Conservation (phyloP, 768 basidiomycete genomes). For the Boletus pseudopeckii region DNA sequence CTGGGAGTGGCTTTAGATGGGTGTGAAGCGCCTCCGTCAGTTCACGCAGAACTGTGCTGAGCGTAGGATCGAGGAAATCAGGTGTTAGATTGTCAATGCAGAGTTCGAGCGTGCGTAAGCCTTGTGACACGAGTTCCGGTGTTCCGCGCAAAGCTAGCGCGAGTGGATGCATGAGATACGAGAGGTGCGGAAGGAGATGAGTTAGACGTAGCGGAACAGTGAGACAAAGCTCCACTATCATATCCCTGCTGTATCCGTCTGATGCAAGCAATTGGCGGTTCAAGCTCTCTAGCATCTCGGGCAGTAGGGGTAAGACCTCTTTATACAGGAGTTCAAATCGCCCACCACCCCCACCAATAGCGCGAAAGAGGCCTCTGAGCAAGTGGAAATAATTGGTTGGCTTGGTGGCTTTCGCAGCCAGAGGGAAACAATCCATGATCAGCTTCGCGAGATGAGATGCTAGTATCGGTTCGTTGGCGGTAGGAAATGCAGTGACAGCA, state of each 20-base stretch:
- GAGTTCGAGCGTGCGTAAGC: constrained; percentile 93
- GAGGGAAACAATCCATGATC: constrained; percentile 94
- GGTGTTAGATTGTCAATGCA: constrained; percentile 98
- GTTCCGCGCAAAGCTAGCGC: constrained; percentile 86
- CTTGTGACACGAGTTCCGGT: constrained; percentile 90
- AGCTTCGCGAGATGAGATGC: constrained; percentile 89
- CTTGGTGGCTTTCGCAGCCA: constrained; percentile 87
- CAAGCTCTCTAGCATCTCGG: constrained; percentile 94
- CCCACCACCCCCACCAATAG: constrained; percentile 88
- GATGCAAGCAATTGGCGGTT: constrained; percentile 87
- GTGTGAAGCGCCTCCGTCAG: constrained; percentile 93
- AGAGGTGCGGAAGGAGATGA: constrained; percentile 91
- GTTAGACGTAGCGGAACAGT: constrained; percentile 95
- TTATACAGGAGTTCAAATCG: constrained; percentile 93
- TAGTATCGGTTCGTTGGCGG: constrained; percentile 85
- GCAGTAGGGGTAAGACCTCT: constrained; percentile 91
- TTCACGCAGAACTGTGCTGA: constrained; percentile 88
- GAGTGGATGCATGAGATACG: constrained; percentile 94
- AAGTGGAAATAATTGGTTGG: constrained; percentile 92
- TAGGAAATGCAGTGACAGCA: constrained; percentile 73
- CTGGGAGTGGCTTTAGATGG: constrained; percentile 86
- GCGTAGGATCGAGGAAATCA: constrained; percentile 95
- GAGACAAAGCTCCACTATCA: constrained; percentile 95
- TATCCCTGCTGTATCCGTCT: constrained; percentile 77
- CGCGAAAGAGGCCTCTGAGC: constrained; percentile 87